These are phyloP conservation scores for Cladosporium sp. DNA, from an alignment of 2,329 filamentous ascomycete genomes.

Conservation along the genomic window DNA sequence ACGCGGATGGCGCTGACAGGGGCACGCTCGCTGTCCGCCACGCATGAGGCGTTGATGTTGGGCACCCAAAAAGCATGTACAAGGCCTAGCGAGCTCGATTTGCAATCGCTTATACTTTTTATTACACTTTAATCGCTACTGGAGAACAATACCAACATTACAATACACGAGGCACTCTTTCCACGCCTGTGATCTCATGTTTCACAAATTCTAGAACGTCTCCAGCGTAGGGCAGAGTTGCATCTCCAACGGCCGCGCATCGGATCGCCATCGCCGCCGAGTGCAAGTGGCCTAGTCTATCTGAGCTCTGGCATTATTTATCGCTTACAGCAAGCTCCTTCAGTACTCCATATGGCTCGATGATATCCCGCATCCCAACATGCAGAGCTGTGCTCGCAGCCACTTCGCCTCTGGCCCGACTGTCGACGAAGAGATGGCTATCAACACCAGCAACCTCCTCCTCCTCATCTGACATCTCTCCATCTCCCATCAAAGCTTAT, in stretches of 20 bases:
- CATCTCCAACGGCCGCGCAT: constrained; percentile 17
- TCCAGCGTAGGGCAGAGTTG: constrained; percentile 11
- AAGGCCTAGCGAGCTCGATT: not conserved
- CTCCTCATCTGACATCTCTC: constrained; percentile 26
- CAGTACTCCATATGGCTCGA: constrained; percentile 28
- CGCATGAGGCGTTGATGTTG: not conserved
- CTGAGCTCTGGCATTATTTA: not conserved
- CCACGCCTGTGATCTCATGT: not conserved
- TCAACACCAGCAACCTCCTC: constrained; percentile 24
- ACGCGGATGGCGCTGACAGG: constrained; percentile 5
- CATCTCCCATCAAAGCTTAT: constrained; percentile 47
- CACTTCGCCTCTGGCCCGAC: constrained; percentile 20
- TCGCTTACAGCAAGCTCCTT: not conserved
- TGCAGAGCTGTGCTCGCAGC: constrained; percentile 28
- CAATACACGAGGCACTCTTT: not conserved
- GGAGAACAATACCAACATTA: not conserved
- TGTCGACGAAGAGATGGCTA: constrained; percentile 27
- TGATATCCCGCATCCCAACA: constrained; percentile 31
- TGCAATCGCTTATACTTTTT: not conserved
- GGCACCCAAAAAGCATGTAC: not conserved
- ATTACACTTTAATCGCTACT: not conserved
- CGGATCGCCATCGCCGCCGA: not conserved
- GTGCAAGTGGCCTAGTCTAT: not conserved
- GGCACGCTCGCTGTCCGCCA: not conserved
- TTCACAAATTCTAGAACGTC: constrained; percentile 11